Base-by-base conservation (phyloP, 257 asterid species). In the Echites panduratus region DNA sequence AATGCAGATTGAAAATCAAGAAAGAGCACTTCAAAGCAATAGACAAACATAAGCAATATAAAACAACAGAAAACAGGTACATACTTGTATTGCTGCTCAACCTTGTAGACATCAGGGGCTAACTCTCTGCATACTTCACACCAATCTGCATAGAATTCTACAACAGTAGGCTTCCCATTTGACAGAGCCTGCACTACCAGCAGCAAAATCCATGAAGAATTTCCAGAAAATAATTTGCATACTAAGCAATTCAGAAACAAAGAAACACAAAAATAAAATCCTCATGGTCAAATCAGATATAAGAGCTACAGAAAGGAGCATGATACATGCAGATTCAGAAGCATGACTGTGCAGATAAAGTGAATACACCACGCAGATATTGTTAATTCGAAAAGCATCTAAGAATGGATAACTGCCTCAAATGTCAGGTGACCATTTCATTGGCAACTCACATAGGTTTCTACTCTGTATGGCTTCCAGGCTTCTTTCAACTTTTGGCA, bases 111-210 rank as follows among this genome's bases (percentile, higher is more conserved):
- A 64, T 95, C 98, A 6, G 96, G 92, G 68, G 92, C 98, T 81
- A 92, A 81, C 79, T 95, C 98, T 26, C 87, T 78, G 70, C 99
- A 95, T 47, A 95, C 99, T 85, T 95, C 98, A 72, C 99, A 95
- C 99, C 99, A 92, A 80, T 95, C 98, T 4, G 99, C 99, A 69
- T 95, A 95, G 82, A 95, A 95, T 86, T 95, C 97, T 59, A 89
- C 97, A 64, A 91, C 99, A 54, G 97, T 91, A n/a, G 99, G 96
- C 84, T 91, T 94, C 76, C 97, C 97, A 76, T 93, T 93, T 52
- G 90, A 74, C 75, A 93, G 91, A 71, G 96, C 98, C 98, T 93
- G 76, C 67, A 69, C 0, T 47, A 72, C 14, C 29, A 68, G 66
- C 22, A 38, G 43, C 24, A 43, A 3, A 67, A 47, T 24, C 43